A percentile compares a stretch with the other conserved stretches of the same genome.
phyloP scores from a whole-genome alignment of 2,329 filamentous ascomycete genomes.

The Tolypocladium endophyticum region DNA sequence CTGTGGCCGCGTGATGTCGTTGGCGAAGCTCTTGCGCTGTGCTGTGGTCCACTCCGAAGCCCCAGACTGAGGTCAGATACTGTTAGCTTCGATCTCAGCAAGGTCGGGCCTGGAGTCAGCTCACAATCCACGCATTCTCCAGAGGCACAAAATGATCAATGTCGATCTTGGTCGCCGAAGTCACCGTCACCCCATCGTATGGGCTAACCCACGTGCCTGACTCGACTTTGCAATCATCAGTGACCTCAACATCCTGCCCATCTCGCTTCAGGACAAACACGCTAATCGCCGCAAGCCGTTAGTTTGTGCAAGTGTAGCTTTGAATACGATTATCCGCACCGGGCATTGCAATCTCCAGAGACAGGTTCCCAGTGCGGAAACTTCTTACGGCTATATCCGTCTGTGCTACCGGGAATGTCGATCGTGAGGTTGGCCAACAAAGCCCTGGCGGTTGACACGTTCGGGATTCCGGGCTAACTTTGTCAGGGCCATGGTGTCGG shows the following conservation, averaged over 20 bases:
- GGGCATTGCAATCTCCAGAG: constrained; percentile 58
- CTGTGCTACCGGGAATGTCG: constrained; percentile 38
- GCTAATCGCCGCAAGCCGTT: constrained; percentile 11
- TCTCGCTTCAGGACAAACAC: constrained; percentile 67
- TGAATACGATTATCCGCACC: constrained; percentile 19
- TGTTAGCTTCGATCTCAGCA: background rate
- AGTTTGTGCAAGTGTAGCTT: background rate
- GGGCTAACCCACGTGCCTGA: constrained; percentile 61
- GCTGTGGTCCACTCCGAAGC: constrained; percentile 61
- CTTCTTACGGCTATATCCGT: constrained; percentile 51
- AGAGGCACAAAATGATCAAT: constrained; percentile 80
- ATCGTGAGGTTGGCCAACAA: constrained; percentile 51
- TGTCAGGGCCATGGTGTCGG: background rate
- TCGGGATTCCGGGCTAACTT: constrained; percentile 50
- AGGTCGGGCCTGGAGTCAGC: constrained; percentile 9
- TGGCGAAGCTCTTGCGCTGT: constrained; percentile 60
- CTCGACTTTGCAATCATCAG: constrained; percentile 49
- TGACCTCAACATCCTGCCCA: constrained; percentile 50
- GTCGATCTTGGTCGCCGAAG: constrained; percentile 58
- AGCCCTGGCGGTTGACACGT: constrained; percentile 41
- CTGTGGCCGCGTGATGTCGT: constrained; percentile 66
- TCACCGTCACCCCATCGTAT: constrained; percentile 66
- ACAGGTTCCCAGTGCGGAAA: constrained; percentile 66
- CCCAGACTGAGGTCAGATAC: constrained; percentile 43
- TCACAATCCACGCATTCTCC: constrained; percentile 67